Evolutionary conservation across 2,329 filamentous ascomycete genomes (phyloP).

Genomic region (Stemphylium vesicarium): DNA sequence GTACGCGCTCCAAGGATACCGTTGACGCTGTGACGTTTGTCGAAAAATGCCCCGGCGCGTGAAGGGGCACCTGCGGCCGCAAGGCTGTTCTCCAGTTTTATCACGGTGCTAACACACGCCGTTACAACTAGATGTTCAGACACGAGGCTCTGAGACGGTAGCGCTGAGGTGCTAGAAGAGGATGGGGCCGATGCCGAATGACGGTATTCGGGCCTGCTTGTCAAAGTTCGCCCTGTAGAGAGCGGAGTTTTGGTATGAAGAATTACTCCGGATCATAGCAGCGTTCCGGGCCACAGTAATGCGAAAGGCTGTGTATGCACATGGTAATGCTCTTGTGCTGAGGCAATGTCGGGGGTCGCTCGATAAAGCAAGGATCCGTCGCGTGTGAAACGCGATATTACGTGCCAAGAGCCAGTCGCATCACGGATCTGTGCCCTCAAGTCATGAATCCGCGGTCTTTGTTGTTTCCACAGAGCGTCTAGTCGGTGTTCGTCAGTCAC

Average conservation of each 20-base stretch:
- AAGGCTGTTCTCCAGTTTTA: slow-evolving; percentile 10
- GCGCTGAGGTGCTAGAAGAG: background rate
- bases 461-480: background rate
- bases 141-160: slow-evolving; percentile 9
- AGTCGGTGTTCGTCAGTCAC: background rate
- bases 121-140: slow-evolving; percentile 8
- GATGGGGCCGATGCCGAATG: background rate
- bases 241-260: too few relatives aligned
- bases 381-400: slow-evolving; percentile 14
- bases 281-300: background rate
- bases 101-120: slow-evolving; percentile 2
- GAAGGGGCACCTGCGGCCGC: slow-evolving; percentile 5
- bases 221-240: background rate
- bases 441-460: background rate
- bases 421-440: background rate
- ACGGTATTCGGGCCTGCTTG: background rate
- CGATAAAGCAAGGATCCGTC: slow-evolving; percentile 7
- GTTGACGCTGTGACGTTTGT: background rate
- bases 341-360: slow-evolving; percentile 7
- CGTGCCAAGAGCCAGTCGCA: slow-evolving; percentile 9
- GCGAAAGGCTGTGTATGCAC: background rate
- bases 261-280: background rate
- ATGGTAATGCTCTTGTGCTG: slow-evolving; percentile 1
- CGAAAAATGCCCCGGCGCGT: slow-evolving; percentile 8
- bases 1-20: slow-evolving; percentile 2